phyloP scores from a whole-genome alignment of 805 yeast genomes.

The Candida andamanensis region DNA sequence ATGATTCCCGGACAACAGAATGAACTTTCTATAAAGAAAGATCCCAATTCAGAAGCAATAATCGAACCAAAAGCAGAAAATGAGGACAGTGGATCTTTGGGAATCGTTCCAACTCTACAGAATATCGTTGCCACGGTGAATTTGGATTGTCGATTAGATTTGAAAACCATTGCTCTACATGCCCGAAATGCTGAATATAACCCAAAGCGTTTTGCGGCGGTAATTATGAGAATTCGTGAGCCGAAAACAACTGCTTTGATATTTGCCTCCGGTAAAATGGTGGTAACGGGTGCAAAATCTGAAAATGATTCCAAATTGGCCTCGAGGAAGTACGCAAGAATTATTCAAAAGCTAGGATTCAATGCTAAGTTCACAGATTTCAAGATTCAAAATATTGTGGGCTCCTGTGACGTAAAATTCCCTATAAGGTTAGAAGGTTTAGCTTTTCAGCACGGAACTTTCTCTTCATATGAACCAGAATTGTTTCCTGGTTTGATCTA shows the following conservation, averaged over 20 bases:
- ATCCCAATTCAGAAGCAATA: conserved; percentile 19
- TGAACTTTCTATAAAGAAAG: conserved; percentile 12
- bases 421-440: conserved; percentile 96
- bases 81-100: conserved; percentile 78
- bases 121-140: conserved; percentile 98
- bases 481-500: conserved; percentile 96
- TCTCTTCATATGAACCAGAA: conserved; percentile 98
- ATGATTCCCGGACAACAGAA: conserved; percentile 18
- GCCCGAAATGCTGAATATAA: conserved; percentile 99
- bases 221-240: conserved; percentile 97
- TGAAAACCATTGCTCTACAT: conserved; percentile 95
- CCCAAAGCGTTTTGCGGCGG: conserved; percentile 98
- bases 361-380: conserved; percentile 97
- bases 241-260: conserved; percentile 97
- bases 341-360: conserved; percentile 95
- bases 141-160: conserved; percentile 89
- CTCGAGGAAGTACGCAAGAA: conserved; percentile 95
- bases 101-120: conserved; percentile 92
- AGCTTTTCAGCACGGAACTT: conserved; percentile 97
- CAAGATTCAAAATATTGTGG: conserved; percentile 96
- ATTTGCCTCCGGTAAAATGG: conserved; percentile 99
- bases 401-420: conserved; percentile 97
- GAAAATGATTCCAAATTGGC: conserved; percentile 99
- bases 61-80: conserved; percentile 39
- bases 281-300: conserved; percentile 97